phyloP scores from a whole-genome alignment of 805 yeast species.

The Kockiozyma suomiensis region DNA sequence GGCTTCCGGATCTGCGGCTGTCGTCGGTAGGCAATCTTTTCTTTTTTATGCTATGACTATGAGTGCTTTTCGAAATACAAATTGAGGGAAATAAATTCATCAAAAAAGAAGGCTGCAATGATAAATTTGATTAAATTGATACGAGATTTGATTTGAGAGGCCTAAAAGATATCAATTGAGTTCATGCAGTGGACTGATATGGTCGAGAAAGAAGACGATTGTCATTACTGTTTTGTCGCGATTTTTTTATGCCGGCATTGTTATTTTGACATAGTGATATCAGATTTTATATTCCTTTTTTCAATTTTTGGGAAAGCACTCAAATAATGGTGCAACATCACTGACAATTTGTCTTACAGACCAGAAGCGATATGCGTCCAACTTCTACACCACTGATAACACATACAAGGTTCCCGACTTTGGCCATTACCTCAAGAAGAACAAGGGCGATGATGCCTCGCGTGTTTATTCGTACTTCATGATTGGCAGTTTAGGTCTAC shows the following conservation, averaged over 20 bases:
- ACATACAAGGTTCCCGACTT: constrained; percentile 38
- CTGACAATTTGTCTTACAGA: constrained; percentile 12
- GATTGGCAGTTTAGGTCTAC: constrained; percentile 91
- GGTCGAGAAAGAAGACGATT: no score
- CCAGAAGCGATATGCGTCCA: constrained; percentile 33
- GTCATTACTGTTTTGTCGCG: no score
- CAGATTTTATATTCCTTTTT: no score
- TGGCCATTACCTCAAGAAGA: constrained; percentile 61
- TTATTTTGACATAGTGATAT: no score
- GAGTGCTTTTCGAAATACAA: no score
- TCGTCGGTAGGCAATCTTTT: constrained; percentile 16
- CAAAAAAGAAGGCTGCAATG: no score
- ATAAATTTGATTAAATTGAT: no score
- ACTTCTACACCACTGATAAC: constrained; percentile 34
- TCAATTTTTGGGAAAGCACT: not conserved
- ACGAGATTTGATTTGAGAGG: no score
- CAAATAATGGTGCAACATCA: not conserved
- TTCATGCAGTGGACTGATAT: no score
- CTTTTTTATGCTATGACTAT: not conserved
- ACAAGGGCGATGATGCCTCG: constrained; percentile 69
- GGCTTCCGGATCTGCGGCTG: constrained; percentile 20
- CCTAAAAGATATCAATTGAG: no score
- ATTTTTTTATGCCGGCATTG: no score
- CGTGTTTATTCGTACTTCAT: constrained; percentile 94
- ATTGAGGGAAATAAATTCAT: no score